These are phyloP conservation scores for Parasarocladium wereldwijsianum DNA, from an alignment of 2,329 filamentous ascomycete genomes.

Conservation along the genomic window DNA sequence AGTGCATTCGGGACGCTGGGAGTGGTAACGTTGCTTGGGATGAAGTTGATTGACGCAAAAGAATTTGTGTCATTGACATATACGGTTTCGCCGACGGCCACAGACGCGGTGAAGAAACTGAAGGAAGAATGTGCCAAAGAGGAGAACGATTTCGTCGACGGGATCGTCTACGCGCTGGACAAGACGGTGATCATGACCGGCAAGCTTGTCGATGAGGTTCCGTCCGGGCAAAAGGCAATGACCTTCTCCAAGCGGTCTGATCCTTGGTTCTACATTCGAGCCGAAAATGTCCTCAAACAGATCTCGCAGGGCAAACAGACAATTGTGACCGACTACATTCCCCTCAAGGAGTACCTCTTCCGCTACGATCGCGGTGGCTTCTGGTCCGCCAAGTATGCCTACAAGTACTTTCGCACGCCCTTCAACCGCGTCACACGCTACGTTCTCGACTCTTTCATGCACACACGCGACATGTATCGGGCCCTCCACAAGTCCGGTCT, in stretches of 20 bases:
- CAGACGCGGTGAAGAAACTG: conserved; percentile 26
- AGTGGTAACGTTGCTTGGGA: conserved; percentile 48
- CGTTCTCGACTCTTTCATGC: conserved; percentile 46
- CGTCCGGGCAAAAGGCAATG: conserved; percentile 16
- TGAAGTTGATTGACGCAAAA: conserved; percentile 40
- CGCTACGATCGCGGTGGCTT: conserved; percentile 57
- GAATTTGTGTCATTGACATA: conserved; percentile 45
- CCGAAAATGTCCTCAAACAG: conserved; percentile 24
- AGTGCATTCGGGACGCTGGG: conserved; percentile 53
- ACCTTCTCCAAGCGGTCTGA: conserved; percentile 45
- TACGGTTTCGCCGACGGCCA: conserved; percentile 24
- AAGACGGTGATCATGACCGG: conserved; percentile 48
- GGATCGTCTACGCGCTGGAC: conserved; percentile 43
- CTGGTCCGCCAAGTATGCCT: conserved; percentile 50
- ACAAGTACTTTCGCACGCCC: conserved; percentile 47
- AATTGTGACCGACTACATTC: conserved; percentile 36
- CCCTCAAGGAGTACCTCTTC: conserved; percentile 53
- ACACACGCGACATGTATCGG: conserved; percentile 50
- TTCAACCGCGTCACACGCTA: conserved; percentile 50
- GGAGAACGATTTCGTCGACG: conserved; percentile 51
- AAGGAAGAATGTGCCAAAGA: conserved; percentile 23
- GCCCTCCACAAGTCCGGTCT: conserved; percentile 48
- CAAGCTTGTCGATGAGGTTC: conserved; percentile 32
- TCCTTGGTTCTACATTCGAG: conserved; percentile 64
- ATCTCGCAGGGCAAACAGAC: conserved; percentile 9